These are phyloP conservation scores for Stephania yunnanensis DNA, from an alignment of 164 flowering plant species.

Conservation along the genomic window DNA sequence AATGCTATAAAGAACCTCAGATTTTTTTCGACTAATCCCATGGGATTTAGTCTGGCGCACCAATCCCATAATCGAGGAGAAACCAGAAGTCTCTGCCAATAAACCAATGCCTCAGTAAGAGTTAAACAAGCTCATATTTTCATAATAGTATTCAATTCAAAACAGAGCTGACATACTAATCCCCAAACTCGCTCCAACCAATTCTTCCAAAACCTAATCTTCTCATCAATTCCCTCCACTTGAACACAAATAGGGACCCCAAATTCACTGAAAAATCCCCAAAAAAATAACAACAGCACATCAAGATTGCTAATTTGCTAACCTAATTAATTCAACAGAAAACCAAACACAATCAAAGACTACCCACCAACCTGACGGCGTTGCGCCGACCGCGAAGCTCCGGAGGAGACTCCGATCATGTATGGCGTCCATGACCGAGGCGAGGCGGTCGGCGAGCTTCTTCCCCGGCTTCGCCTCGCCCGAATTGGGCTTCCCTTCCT, in stretches of 20 bases:
- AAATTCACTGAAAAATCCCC: background rate
- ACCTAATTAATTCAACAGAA: background rate
- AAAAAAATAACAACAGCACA: background rate
- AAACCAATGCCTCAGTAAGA: too few relatives aligned
- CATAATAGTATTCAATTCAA: background rate
- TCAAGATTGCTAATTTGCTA: background rate
- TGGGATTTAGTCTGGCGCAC: too few relatives aligned
- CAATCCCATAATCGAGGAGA: too few relatives aligned
- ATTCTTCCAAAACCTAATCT: background rate
- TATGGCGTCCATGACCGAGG: slow-evolving; percentile 66
- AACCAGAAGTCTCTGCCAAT: too few relatives aligned
- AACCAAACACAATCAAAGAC: background rate
- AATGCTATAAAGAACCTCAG: too few relatives aligned
- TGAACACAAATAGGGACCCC: background rate
- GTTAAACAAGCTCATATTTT: too few relatives aligned
- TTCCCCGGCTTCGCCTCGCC: slow-evolving; percentile 19
- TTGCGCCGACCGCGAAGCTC: slow-evolving; percentile 83
- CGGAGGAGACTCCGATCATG: slow-evolving; percentile 88
- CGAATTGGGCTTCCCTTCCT: background rate
- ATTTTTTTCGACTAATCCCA: too few relatives aligned
- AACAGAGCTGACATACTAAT: too few relatives aligned
- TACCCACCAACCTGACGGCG: slow-evolving; percentile 35
- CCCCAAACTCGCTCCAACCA: background rate
- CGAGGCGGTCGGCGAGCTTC: slow-evolving; percentile 56
- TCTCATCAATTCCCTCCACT: background rate